Conservation (phyloP, 805 yeast species). For the Candida insectalens region DNA sequence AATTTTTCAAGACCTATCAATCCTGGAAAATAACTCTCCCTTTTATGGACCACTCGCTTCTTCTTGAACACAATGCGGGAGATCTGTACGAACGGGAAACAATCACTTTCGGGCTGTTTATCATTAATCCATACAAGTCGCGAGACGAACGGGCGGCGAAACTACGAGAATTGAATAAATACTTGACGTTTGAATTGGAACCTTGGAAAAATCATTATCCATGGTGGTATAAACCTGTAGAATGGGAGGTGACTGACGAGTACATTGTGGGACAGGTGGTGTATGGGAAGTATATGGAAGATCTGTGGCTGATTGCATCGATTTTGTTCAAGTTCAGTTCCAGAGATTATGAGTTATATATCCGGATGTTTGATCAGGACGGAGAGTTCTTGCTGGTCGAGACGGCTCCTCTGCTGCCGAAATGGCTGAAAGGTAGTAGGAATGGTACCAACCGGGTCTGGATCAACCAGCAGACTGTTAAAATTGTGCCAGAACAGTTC, state of each 20-base stretch:
- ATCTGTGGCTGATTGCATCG: conserved; percentile 34
- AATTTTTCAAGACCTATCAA: too few species aligned
- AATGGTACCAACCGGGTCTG: conserved; percentile 17
- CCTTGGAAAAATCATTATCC: conserved; percentile 32
- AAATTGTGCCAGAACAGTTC: conserved; percentile 28
- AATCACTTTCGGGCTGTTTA: conserved; percentile 20
- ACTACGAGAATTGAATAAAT: conserved; percentile 9
- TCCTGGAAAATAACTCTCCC: too few species aligned
- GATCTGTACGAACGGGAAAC: conserved; percentile 12
- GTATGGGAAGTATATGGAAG: conserved; percentile 34
- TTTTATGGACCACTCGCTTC: too few species aligned
- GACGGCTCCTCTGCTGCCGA: conserved; percentile 30
- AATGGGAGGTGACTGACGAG: conserved; percentile 11
- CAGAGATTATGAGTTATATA: conserved; percentile 25
- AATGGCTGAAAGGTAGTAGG: conserved; percentile 38
- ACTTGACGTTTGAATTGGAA: conserved; percentile 12
- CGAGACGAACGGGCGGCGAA: conserved; percentile 9
- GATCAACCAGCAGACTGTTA: conserved; percentile 3
- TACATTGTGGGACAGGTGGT: conserved; percentile 29
- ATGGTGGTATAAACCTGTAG: conserved; percentile 28
- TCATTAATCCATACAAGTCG: conserved; percentile 21
- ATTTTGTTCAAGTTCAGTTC: conserved; percentile 28
- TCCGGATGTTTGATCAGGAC: conserved; percentile 41
- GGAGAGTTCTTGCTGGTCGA: conserved; percentile 42
- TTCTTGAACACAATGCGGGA: conserved; percentile 3